Percentiles rank a stretch among this genome's conserved stretches.
These are phyloP conservation scores for Sporisorium scitamineum DNA, from an alignment of 1,284 basidiomycete genomes.

Conservation along the genomic window DNA sequence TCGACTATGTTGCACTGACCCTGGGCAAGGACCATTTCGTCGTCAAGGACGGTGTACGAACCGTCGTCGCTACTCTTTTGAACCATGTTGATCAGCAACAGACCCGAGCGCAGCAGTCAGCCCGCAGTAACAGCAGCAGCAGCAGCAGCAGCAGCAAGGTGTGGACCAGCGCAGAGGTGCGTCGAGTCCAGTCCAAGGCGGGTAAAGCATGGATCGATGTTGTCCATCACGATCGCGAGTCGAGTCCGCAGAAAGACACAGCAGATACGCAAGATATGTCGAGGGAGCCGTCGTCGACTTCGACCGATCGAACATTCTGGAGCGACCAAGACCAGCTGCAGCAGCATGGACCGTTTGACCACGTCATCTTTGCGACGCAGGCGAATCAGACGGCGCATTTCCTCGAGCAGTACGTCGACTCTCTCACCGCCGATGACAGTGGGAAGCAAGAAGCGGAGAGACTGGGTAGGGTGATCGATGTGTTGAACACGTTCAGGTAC, in stretches of 20 bases:
- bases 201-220: constrained; percentile 20
- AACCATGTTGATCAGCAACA: constrained; percentile 18
- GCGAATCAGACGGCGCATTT: constrained; percentile 59
- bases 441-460: background rate
- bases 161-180: constrained; percentile 31
- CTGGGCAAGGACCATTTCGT: constrained; percentile 62
- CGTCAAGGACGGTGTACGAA: constrained; percentile 62
- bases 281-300: background rate
- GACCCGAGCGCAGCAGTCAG: background rate
- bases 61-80: constrained; percentile 54
- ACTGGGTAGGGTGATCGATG: constrained; percentile 14
- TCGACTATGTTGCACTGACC: constrained; percentile 65
- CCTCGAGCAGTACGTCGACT: constrained; percentile 29
- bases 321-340: constrained; percentile 1
- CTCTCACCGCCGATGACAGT: background rate
- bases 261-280: constrained; percentile 5
- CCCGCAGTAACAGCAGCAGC: background rate
- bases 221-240: constrained; percentile 11
- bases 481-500: constrained; percentile 33
- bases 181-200: background rate
- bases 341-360: constrained; percentile 53
- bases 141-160: constrained; percentile 14
- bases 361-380: constrained; percentile 66
- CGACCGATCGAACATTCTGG: constrained; percentile 14
- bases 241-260: background rate